phyloP scores from a whole-genome alignment of 2,329 filamentous ascomycete genomes.

The Tolypocladium capitatum region DNA sequence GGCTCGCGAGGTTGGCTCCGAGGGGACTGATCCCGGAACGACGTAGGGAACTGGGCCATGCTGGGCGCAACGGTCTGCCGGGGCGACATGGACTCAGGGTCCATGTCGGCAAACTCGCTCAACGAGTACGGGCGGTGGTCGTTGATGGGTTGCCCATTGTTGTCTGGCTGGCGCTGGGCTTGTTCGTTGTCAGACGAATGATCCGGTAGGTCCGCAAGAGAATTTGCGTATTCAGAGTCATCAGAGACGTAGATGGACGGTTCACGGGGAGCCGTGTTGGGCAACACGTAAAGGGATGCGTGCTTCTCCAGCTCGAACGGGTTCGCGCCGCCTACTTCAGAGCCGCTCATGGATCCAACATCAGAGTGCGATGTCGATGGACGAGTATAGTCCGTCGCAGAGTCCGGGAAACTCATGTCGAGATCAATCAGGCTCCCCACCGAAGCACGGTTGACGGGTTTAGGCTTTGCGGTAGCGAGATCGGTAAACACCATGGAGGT shows the following conservation, averaged over 20 bases:
- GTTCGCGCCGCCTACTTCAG: slow-evolving; percentile 39
- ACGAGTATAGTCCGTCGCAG: slow-evolving; percentile 34
- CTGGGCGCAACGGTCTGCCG: slow-evolving; percentile 15
- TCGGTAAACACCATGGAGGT: slow-evolving; percentile 28
- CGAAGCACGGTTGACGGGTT: slow-evolving; percentile 25
- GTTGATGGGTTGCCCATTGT: slow-evolving; percentile 5
- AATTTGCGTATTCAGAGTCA: slow-evolving; percentile 35
- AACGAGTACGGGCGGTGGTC: slow-evolving; percentile 21
- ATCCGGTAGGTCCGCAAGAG: slow-evolving; percentile 16
- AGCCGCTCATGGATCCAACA: slow-evolving; percentile 40
- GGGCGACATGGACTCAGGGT: slow-evolving; percentile 22
- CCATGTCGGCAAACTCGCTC: slow-evolving; percentile 27
- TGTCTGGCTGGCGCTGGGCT: slow-evolving; percentile 4
- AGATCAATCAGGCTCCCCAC: slow-evolving; percentile 38
- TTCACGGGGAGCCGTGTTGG: slow-evolving; percentile 28
- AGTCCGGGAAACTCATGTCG: slow-evolving; percentile 40
- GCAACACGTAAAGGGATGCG: slow-evolving; percentile 37
- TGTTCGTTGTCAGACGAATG: slow-evolving; percentile 5
- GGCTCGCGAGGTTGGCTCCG: slow-evolving; percentile 8
- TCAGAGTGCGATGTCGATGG: slow-evolving; percentile 50
- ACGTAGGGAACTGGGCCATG: slow-evolving; percentile 1
- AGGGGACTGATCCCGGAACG: slow-evolving; percentile 7
- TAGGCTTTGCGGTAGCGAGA: slow-evolving; percentile 22
- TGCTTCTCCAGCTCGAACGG: slow-evolving; percentile 54
- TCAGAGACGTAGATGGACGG: slow-evolving; percentile 50